Percentiles rank a stretch among this genome's conserved stretches.
phyloP scores from a whole-genome alignment of 2,329 filamentous ascomycete genomes.

The Botryosphaeria dothidea region DNA sequence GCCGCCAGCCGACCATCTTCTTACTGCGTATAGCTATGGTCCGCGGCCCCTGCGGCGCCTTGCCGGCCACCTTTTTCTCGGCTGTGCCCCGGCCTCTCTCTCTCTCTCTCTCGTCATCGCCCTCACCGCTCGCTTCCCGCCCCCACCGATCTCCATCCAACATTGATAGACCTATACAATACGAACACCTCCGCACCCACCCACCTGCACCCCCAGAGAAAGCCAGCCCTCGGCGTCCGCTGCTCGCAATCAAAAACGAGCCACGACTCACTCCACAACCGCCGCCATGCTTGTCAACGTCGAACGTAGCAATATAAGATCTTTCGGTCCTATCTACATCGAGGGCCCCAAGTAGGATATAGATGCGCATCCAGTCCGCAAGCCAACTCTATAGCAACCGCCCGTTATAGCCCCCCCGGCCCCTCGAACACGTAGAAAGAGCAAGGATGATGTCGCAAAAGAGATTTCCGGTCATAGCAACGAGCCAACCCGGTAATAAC shows the following conservation, averaged over 20 bases:
- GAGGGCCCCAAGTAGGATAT: not conserved
- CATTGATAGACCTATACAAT: not conserved
- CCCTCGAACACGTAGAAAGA: not conserved
- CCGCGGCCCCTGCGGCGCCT: not conserved
- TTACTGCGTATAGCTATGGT: not conserved
- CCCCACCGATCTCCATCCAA: not conserved
- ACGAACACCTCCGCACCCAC: not conserved
- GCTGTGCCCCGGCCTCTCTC: not conserved
- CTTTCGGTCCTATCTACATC: not conserved
- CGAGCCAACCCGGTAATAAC: not conserved
- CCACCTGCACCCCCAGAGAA: not conserved
- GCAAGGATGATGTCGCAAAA: not conserved
- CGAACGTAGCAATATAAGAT: constrained; percentile 8
- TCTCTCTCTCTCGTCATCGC: not conserved
- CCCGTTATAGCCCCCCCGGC: not conserved
- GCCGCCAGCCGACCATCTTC: not conserved
- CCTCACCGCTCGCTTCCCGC: not conserved
- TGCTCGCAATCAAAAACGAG: not conserved
- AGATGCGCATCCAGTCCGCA: too few relatives aligned
- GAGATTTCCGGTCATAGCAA: not conserved
- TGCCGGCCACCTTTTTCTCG: too few relatives aligned
- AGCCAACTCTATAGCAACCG: not conserved
- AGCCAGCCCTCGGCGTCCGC: not conserved
- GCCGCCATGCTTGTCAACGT: constrained; percentile 2
- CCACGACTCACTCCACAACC: not conserved